Evolutionary conservation across 2,329 filamentous ascomycete species (phyloP).

Genomic region (Calonectria hawksworthii): DNA sequence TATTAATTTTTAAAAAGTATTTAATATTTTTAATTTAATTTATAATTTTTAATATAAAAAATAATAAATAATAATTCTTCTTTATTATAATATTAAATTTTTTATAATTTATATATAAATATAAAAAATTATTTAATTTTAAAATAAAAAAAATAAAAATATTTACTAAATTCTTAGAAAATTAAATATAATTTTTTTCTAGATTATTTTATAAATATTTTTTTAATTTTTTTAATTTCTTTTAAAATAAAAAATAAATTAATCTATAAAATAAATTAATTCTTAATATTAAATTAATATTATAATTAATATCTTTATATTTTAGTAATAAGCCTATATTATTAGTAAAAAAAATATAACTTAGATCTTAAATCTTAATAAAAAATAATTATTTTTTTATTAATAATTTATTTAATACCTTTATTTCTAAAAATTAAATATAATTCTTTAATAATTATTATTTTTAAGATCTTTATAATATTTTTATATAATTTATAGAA

Average conservation of each 20-base stretch:
- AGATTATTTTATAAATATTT: neutral
- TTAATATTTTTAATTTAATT: neutral
- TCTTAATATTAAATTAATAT: conserved; percentile 23
- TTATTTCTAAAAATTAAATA: no score
- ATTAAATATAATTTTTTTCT: neutral
- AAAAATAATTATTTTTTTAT: no score
- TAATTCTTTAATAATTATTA: no score
- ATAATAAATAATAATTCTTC: neutral
- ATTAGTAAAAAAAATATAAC: neutral
- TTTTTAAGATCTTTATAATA: no score
- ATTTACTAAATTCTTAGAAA: neutral
- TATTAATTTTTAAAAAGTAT: neutral
- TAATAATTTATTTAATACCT: no score
- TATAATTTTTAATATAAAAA: neutral
- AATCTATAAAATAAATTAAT: conserved; percentile 25
- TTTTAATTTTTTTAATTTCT: neutral
- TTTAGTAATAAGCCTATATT: neutral
- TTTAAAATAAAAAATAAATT: neutral
- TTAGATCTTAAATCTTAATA: no score
- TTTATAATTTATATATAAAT: neutral
- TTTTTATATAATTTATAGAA: no score
- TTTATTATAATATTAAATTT: neutral
- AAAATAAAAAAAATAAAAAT: neutral
- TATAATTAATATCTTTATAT: neutral
- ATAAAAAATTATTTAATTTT: neutral